phyloP scores from a whole-genome alignment of 2,329 filamentous ascomycete genomes.

The Alternaria sp. region DNA sequence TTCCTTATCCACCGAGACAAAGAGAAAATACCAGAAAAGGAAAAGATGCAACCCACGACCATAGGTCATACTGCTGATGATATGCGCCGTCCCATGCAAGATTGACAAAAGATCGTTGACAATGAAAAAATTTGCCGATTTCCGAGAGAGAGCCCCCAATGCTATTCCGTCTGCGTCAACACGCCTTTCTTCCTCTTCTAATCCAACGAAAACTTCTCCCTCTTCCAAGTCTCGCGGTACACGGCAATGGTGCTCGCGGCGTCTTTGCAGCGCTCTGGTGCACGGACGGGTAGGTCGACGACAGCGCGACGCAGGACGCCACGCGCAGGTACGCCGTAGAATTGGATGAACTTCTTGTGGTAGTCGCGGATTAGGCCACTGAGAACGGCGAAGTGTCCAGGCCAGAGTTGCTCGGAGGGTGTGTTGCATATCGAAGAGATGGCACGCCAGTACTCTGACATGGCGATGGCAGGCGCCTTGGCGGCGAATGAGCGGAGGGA shows the following conservation, averaged over 20 bases:
- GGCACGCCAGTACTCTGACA: constrained; percentile 82
- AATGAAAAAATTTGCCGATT: not conserved
- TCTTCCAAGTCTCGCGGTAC: constrained; percentile 42
- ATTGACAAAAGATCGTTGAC: not conserved
- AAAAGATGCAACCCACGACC: not conserved
- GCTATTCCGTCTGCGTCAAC: not conserved
- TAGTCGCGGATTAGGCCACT: constrained; percentile 66
- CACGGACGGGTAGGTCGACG: constrained; percentile 70
- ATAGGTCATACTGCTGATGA: constrained; percentile 11
- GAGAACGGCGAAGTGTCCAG: constrained; percentile 58
- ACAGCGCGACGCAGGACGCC: constrained; percentile 73
- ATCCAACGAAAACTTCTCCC: constrained; percentile 28
- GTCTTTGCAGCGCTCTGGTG: constrained; percentile 31
- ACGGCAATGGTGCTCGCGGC: constrained; percentile 40
- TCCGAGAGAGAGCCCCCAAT: not conserved
- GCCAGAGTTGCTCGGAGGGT: constrained; percentile 59
- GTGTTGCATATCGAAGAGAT: constrained; percentile 80
- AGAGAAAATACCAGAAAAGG: not conserved
- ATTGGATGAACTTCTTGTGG: constrained; percentile 75
- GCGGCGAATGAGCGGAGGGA: constrained; percentile 74
- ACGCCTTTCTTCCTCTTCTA: not conserved
- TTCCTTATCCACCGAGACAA: not conserved
- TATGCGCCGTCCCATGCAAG: constrained; percentile 1
- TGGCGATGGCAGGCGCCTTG: constrained; percentile 72
- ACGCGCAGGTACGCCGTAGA: constrained; percentile 80